Percentiles rank a stretch among this genome's conserved stretches.
Evolutionary conservation across 2,329 filamentous ascomycete species (phyloP).

Genomic region (Exophiala calicioides): DNA sequence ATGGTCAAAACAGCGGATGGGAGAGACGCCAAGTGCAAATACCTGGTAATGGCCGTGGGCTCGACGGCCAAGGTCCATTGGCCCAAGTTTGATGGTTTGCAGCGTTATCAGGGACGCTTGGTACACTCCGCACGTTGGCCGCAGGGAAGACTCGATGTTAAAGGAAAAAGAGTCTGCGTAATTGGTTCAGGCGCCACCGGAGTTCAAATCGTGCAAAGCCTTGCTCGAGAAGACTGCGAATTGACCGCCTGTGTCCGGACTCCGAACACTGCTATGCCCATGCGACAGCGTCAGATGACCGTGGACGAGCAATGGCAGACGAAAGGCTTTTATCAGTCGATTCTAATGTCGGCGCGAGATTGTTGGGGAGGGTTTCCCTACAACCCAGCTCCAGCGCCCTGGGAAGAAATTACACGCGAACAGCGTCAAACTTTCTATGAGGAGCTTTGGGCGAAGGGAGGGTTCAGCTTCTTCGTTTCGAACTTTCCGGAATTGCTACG

Average conservation of each 20-base stretch:
- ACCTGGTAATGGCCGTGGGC: not conserved
- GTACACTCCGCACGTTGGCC: slow-evolving; percentile 65
- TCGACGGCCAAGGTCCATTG: slow-evolving; percentile 44
- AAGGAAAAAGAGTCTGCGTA: slow-evolving; percentile 62
- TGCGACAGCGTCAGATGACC: not conserved
- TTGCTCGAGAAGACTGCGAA: slow-evolving; percentile 26
- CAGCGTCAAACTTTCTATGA: not conserved
- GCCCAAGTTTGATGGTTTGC: slow-evolving; percentile 62
- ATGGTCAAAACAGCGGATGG: not conserved
- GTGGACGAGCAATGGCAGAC: not conserved
- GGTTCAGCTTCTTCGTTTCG: slow-evolving; percentile 55
- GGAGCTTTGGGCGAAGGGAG: slow-evolving; percentile 41
- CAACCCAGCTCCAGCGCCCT: not conserved
- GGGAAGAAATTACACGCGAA: not conserved
- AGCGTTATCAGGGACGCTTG: slow-evolving; percentile 60
- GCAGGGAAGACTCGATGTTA: slow-evolving; percentile 53
- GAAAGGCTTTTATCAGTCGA: not conserved
- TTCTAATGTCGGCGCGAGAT: not conserved
- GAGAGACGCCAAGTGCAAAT: not conserved
- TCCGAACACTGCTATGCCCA: slow-evolving; percentile 43
- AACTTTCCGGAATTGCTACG: slow-evolving; percentile 55
- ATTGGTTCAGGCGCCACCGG: slow-evolving; percentile 67
- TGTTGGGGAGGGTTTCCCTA: not conserved
- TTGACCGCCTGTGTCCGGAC: not conserved
- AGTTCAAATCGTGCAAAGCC: slow-evolving; percentile 64